Conservation (phyloP, 2,329 filamentous ascomycete genomes). For the Neofusicoccum cordaticola region DNA sequence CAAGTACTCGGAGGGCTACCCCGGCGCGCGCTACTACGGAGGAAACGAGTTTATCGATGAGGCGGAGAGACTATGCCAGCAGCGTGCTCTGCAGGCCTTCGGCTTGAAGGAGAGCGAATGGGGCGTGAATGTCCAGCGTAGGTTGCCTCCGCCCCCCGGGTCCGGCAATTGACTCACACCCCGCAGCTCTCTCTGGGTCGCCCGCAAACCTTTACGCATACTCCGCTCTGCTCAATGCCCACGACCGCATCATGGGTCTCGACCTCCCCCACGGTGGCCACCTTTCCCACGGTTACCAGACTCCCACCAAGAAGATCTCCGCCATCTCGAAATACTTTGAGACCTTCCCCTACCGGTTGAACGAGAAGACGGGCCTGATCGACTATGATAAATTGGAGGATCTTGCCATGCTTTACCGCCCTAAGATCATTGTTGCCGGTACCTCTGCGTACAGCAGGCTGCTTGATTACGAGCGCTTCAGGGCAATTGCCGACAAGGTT, state of each 20-base stretch:
- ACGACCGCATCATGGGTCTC: conserved; percentile 95
- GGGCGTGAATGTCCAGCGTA: conserved; percentile 97
- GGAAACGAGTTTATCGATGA: conserved; percentile 98
- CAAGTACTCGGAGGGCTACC: conserved; percentile 99
- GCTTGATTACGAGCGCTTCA: conserved; percentile 96
- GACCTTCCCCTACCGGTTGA: conserved; percentile 92
- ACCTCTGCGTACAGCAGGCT: conserved; percentile 97
- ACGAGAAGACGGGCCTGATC: conserved; percentile 88
- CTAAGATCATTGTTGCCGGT: conserved; percentile 93
- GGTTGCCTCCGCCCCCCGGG: conserved; percentile 19
- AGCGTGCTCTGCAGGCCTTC: conserved; percentile 88
- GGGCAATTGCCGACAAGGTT: conserved; percentile 88
- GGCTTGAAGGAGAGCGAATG: conserved; percentile 82
- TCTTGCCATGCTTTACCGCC: conserved; percentile 86
- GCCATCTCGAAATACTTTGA: conserved; percentile 99
- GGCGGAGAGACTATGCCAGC: conserved; percentile 93
- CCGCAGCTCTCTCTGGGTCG: conserved; percentile 71
- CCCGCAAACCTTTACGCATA: conserved; percentile 80
- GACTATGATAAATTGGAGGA: conserved; percentile 93
- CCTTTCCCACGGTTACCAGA: conserved; percentile 96
- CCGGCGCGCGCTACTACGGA: conserved; percentile 97
- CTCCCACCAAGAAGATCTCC: conserved; percentile 78
- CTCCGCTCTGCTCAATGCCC: conserved; percentile 85
- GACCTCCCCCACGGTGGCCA: conserved; percentile 96
- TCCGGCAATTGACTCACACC: conserved; percentile 21